Evolutionary conservation across 208 protist genomes (phyloP).

Genomic region (Leishmania martiniquensis): DNA sequence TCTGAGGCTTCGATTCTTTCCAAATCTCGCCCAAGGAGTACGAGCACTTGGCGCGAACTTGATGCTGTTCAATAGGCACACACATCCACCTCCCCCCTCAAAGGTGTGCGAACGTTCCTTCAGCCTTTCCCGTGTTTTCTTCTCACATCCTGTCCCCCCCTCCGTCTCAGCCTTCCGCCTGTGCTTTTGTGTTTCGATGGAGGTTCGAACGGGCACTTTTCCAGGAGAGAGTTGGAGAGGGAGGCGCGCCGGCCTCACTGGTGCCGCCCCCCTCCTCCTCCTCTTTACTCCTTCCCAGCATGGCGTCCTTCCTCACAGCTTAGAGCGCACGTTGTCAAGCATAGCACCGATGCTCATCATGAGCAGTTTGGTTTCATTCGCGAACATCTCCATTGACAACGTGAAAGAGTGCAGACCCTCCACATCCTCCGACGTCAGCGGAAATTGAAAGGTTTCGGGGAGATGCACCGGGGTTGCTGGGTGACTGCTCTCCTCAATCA

Average conservation of each 20-base stretch:
- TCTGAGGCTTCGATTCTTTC: not conserved
- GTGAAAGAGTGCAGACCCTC: slow-evolving; percentile 84
- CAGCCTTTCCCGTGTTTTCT: not conserved
- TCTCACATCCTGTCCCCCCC: not conserved
- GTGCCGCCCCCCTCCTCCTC: not conserved
- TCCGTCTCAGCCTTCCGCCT: no score
- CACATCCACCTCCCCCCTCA: no score
- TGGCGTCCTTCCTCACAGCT: slow-evolving; percentile 19
- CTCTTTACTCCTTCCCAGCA: not conserved
- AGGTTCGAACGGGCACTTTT: not conserved
- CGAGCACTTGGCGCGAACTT: not conserved
- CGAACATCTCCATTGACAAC: slow-evolving; percentile 81
- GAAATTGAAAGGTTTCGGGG: slow-evolving; percentile 65
- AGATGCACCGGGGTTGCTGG: slow-evolving; percentile 42
- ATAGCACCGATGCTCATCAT: slow-evolving; percentile 75
- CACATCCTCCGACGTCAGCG: slow-evolving; percentile 76
- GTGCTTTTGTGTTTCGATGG: not conserved
- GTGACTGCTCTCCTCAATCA: slow-evolving; percentile 4
- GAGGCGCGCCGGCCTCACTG: not conserved
- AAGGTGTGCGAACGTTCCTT: not conserved
- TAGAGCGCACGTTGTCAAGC: slow-evolving; percentile 65
- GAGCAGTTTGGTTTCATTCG: slow-evolving; percentile 77
- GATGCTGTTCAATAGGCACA: not conserved
- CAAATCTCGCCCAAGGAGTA: not conserved
- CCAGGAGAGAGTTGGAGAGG: not conserved